These are phyloP conservation scores for Arthrobotrys sphaeroides DNA, from an alignment of 2,329 filamentous ascomycete genomes.

Conservation along the genomic window DNA sequence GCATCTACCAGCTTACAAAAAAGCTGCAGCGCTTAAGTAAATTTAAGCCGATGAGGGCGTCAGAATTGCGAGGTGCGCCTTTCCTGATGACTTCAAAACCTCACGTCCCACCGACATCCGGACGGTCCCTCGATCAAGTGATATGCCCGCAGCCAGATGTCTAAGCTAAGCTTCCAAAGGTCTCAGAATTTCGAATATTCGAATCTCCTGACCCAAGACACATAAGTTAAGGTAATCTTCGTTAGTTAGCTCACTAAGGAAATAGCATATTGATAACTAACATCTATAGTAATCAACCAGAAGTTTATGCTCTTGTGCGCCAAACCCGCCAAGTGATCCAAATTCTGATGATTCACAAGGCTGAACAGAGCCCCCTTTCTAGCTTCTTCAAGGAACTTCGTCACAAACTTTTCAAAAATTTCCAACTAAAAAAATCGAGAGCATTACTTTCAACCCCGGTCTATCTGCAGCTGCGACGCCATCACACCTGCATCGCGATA, in stretches of 20 bases:
- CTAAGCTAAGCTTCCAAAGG: conserved; percentile 12
- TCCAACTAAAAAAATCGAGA: too few species aligned
- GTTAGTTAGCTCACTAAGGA: not conserved
- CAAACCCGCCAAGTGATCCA: conserved; percentile 33
- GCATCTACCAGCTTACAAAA: not conserved
- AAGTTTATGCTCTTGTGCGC: conserved; percentile 27
- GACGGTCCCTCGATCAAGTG: conserved; percentile 28
- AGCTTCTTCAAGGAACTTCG: too few species aligned
- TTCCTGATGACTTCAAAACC: conserved; percentile 15
- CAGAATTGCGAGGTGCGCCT: not conserved
- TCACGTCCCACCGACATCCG: not conserved
- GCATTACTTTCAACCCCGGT: not conserved
- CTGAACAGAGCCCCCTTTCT: too few species aligned
- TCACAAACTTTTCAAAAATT: not conserved
- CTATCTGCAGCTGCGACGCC: not conserved
- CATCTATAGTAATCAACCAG: conserved; percentile 28
- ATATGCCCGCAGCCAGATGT: conserved; percentile 1
- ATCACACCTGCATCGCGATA: not conserved
- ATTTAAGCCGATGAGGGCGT: not conserved
- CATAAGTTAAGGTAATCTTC: not conserved
- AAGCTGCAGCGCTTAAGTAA: too few species aligned
- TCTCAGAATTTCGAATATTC: conserved; percentile 35
- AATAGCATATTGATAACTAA: not conserved
- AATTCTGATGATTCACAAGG: conserved; percentile 47
- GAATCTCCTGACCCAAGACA: not conserved